Evolutionary conservation across 768 basidiomycete species (phyloP), one percentile per base, ranked within the genome.

Genomic region (Pulveroboletus sp.): DNA sequence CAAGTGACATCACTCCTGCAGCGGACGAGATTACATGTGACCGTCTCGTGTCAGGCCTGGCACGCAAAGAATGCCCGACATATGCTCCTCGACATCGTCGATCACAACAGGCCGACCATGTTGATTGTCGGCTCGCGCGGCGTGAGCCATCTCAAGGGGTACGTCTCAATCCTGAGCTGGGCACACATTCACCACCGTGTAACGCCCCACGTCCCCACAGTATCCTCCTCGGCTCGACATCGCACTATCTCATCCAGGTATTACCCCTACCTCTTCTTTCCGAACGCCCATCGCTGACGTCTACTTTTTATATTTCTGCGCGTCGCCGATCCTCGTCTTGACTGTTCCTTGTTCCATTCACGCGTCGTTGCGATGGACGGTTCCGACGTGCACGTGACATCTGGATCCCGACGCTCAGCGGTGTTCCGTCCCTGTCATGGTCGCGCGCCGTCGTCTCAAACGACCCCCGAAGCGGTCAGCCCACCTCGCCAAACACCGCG

Each of bases 401-500:
- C 14, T 39, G 7, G 21, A 21, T 8, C 2, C 5, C 7, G 49
- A 32, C 12, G 12, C 58, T 58, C 65, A 92, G 77, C 93, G 92
- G 70, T 94, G 91, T 54, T 91, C 91, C 14, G 93, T 95, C 0
- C 93, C 94, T 0, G 93, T 96, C 47, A 95, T 97, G 93, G 92
- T 95, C 46, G 91, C 93, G 5, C 89, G 93, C 46, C 83, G 93
- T 46, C 78, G 93, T 11, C 83, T 96, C 66, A 91, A 90, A 68
- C 83, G 91, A 3, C 90, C 93, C 18, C 83, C 93, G 11, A 81
- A 82, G 47, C 86, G 84, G 42, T 79, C 82, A 4, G 89, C 89
- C 0, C 88, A 91, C 66, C 82, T 91, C 30, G 79, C 89, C 26
- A 85, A 84, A 30, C 84, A 92, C 57, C 87, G 89, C 52, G 78